These are phyloP conservation scores for Umbellularia californica DNA, from an alignment of 164 flowering plant genomes.

Conservation along the genomic window DNA sequence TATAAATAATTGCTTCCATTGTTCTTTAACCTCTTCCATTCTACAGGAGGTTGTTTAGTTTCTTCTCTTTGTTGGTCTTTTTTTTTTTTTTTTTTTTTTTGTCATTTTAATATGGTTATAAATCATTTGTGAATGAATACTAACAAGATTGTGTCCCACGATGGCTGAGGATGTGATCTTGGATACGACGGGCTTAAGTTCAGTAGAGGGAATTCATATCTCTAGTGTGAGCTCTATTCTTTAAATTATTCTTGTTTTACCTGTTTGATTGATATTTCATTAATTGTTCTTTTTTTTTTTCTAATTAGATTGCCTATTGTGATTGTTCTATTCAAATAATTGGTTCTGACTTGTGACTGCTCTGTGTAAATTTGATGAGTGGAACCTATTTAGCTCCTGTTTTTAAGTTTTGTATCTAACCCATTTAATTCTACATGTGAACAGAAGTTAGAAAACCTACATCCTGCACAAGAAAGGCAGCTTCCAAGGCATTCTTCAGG, in stretches of 20 bases:
- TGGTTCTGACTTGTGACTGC: neutral
- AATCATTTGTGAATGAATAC: constrained; percentile 42
- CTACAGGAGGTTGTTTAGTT: neutral
- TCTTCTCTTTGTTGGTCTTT: neutral
- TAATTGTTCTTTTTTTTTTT: neutral
- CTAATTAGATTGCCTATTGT: neutral
- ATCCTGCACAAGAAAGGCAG: constrained; percentile 29
- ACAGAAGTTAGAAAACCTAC: constrained; percentile 16
- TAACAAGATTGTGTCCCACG: constrained; percentile 25
- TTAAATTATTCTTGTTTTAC: neutral
- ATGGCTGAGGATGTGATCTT: constrained; percentile 19
- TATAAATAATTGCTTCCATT: neutral
- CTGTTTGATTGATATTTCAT: neutral
- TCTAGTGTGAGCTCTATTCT: constrained; percentile 30
- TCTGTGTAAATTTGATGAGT: neutral
- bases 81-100: no score
- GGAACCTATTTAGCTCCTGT: neutral
- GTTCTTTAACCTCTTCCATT: neutral
- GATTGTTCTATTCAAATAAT: neutral
- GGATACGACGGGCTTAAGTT: constrained; percentile 17
- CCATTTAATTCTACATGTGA: constrained; percentile 15
- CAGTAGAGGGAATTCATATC: constrained; percentile 23
- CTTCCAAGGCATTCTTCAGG: constrained; percentile 16
- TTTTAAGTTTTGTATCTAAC: constrained; percentile 14
- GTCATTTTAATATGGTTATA: neutral